Conservation (phyloP, 495 filamentous ascomycete species). For the Aspergillus carlsbadensis region DNA sequence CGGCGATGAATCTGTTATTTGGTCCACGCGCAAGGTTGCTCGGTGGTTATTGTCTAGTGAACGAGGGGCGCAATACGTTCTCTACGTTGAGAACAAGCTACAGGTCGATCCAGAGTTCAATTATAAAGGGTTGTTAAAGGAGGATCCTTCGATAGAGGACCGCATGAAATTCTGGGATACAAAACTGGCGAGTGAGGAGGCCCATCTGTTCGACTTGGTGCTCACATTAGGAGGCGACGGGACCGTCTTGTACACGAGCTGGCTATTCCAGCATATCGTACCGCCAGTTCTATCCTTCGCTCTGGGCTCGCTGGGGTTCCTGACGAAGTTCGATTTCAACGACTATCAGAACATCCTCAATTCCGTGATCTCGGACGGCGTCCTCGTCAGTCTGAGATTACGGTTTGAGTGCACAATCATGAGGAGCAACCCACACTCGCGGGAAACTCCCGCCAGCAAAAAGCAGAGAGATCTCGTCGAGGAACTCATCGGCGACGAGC, state of each 20-base stretch:
- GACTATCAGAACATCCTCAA: constrained; percentile 67
- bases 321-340: constrained; percentile 94
- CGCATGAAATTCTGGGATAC: constrained; percentile 82
- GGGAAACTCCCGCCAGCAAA: constrained; percentile 22
- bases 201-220: constrained; percentile 90
- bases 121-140: constrained; percentile 55
- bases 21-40: constrained; percentile 71
- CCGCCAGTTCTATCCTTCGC: constrained; percentile 91
- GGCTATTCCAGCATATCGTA: constrained; percentile 96
- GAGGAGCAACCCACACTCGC: constrained; percentile 60
- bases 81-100: constrained; percentile 77
- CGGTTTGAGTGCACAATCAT: constrained; percentile 95
- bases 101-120: constrained; percentile 70
- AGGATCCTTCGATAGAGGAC: constrained; percentile 52
- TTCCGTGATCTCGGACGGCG: constrained; percentile 74
- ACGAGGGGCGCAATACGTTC: constrained; percentile 64
- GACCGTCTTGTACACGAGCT: constrained; percentile 91
- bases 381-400: constrained; percentile 82
- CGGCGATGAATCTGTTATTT: constrained; percentile 78
- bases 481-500: constrained; percentile 81
- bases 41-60: constrained; percentile 84
- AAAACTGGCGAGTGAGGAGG: constrained; percentile 69
- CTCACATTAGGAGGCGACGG: constrained; percentile 95
- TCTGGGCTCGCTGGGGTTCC: constrained; percentile 86
- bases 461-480: constrained; percentile 72